phyloP scores from a whole-genome alignment of 345 rosid genomes.

The Populus simonii region DNA sequence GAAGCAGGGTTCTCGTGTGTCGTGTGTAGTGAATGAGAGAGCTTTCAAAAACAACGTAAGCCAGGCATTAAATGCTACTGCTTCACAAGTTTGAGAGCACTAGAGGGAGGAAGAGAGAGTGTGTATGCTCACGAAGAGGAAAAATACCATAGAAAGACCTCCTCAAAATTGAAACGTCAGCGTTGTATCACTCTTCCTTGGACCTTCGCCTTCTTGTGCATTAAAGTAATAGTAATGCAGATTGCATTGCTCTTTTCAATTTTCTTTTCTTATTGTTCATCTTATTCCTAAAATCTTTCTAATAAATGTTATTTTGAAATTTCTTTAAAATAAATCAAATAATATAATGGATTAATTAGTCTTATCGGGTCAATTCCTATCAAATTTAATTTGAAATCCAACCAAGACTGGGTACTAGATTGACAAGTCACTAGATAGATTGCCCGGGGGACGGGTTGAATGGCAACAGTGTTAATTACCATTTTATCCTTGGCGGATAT shows the following conservation, averaged over 20 bases:
- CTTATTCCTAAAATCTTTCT: too few species aligned
- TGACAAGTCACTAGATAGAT: too few species aligned
- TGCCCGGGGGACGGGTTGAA: too few species aligned
- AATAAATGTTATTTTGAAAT: too few species aligned
- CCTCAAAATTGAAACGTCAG: background rate
- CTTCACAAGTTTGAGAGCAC: background rate
- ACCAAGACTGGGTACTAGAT: too few species aligned
- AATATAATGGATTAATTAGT: too few species aligned
- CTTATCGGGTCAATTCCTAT: too few species aligned
- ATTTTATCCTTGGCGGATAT: background rate
- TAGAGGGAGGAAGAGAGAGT: constrained; percentile 9
- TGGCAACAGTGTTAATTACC: background rate
- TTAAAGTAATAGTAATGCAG: too few species aligned
- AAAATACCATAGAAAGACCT: background rate
- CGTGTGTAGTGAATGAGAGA: constrained; percentile 15
- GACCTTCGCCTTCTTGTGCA: background rate
- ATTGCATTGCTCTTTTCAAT: too few species aligned
- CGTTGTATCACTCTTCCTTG: background rate
- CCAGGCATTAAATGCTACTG: background rate
- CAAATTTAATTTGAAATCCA: too few species aligned
- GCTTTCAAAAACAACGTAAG: background rate
- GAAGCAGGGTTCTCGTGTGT: constrained; percentile 20
- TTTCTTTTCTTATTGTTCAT: too few species aligned
- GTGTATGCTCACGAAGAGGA: background rate
- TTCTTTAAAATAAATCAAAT: too few species aligned